Percentiles rank a stretch among this genome's conserved stretches.
phyloP scores from a whole-genome alignment of 495 filamentous ascomycete genomes.

The Pyronema domesticum region DNA sequence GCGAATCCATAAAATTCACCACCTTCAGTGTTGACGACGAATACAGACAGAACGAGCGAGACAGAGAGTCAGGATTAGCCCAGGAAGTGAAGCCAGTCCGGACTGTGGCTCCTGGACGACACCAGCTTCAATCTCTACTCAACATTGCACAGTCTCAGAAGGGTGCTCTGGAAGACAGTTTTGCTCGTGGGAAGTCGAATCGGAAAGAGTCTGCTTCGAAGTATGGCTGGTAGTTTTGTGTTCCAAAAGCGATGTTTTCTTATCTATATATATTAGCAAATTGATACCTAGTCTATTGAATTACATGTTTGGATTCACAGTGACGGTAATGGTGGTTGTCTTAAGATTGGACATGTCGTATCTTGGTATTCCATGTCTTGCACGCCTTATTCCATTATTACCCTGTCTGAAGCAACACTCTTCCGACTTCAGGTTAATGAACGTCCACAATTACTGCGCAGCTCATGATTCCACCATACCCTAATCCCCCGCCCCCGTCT shows the following conservation, averaged over 20 bases:
- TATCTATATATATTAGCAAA: background rate
- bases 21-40: constrained; percentile 24
- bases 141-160: constrained; percentile 23
- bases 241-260: background rate
- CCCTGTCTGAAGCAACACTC: too few relatives aligned
- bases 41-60: constrained; percentile 22
- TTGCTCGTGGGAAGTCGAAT: constrained; percentile 23
- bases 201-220: constrained; percentile 23
- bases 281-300: background rate
- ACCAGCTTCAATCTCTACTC: constrained; percentile 21
- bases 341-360: too few relatives aligned
- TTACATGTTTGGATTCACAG: background rate
- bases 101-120: constrained; percentile 21
- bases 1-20: constrained; percentile 16
- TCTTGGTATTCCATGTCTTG: too few relatives aligned
- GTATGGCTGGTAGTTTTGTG: constrained; percentile 19
- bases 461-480: too few relatives aligned
- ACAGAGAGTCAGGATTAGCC: constrained; percentile 15
- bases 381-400: too few relatives aligned
- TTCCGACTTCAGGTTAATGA: too few relatives aligned
- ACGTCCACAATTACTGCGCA: too few relatives aligned
- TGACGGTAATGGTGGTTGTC: too few relatives aligned
- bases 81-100: constrained; percentile 24
- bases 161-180: constrained; percentile 22
- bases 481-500: too few relatives aligned